Base-by-base conservation (phyloP, 805 yeast species). In the Komagataella kurtzmanii region DNA sequence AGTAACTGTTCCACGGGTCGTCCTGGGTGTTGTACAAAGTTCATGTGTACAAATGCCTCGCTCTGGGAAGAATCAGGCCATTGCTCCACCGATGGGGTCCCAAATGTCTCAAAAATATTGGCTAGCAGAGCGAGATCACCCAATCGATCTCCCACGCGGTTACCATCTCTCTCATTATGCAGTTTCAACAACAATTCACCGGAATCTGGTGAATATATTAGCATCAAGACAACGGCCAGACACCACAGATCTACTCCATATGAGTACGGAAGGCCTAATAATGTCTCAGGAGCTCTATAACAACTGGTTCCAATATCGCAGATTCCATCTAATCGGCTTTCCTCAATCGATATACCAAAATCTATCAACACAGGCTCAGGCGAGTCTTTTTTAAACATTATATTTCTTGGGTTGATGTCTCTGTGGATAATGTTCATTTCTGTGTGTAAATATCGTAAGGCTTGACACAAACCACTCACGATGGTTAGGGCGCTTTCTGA, bases 341-440 rank as follows among this genome's bases (percentile, higher is more conserved):
- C 81, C 2, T 80, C 74, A 6, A 95, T 93, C 17, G 68, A 61
- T 21, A 69, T 70, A 0, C 77, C 77, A 52, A 72, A 65, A 53
- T 72, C 76, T 17, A 67, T 67, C n/a, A 72, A 60, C 2, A 68
- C 61, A 0, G 74, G 72, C 4, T 54, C 49, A 2, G 59, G 53
- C 8, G 59, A 58, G n/a, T 51, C 50, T 4, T 59, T 59, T 50
- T 62, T 24, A 50, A 67, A 63, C 61, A 68, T 57, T 47, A 68
- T 61, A 49, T 86, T 86, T 60, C 84, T 89, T 0, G 91, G 91
- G 58, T 86, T 86, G 57, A 86, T 79, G 65, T 86, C 95, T 58
- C 95, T 68, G 63, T 86, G 93, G 17, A 68, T 67, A 17, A 68
- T 83, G 5, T 85, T 88, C 23, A 17, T 45, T 50, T 80, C 72